These are phyloP conservation scores for Hymenoscyphus linearis DNA, from an alignment of 2,329 filamentous ascomycete genomes.

Conservation along the genomic window DNA sequence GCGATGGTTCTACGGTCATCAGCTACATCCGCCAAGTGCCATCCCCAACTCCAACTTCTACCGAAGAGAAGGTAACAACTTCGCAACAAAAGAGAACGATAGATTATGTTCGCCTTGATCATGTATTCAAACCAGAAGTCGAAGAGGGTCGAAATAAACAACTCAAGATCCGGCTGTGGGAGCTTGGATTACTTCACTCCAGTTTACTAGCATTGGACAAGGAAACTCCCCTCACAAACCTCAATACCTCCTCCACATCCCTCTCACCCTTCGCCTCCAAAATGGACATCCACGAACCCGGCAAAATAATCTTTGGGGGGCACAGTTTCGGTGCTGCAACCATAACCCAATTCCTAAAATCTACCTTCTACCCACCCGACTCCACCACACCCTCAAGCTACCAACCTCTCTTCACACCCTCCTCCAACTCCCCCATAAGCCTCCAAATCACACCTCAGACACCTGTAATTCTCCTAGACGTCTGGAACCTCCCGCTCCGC, in stretches of 20 bases:
- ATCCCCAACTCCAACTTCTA: conserved; percentile 34
- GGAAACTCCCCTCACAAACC: conserved; percentile 44
- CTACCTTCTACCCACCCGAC: conserved; percentile 58
- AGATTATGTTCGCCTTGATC: conserved; percentile 49
- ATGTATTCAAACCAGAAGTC: conserved; percentile 59
- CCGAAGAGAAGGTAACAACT: conserved; percentile 18
- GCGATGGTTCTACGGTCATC: conserved; percentile 75
- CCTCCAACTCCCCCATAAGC: conserved; percentile 48
- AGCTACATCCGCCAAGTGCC: conserved; percentile 61
- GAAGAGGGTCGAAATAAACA: conserved; percentile 65
- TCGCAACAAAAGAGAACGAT: conserved; percentile 28
- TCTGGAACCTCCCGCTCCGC: conserved; percentile 72
- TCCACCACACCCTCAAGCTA: conserved; percentile 42
- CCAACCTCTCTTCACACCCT: conserved; percentile 57
- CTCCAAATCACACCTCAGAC: conserved; percentile 63
- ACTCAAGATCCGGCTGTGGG: conserved; percentile 71
- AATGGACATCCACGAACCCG: conserved; percentile 65
- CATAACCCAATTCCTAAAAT: conserved; percentile 72
- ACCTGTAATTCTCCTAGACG: conserved; percentile 66
- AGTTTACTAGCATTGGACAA: conserved; percentile 62
- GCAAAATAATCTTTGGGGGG: conserved; percentile 68
- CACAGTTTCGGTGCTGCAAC: conserved; percentile 80
- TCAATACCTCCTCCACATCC: conserved; percentile 45
- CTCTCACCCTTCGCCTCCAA: conserved; percentile 55
- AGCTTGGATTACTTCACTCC: conserved; percentile 66